Evolutionary conservation across 2,329 filamentous ascomycete species (phyloP), one percentile per base, ranked within the genome.

Genomic region (Aschersonia sp.): DNA sequence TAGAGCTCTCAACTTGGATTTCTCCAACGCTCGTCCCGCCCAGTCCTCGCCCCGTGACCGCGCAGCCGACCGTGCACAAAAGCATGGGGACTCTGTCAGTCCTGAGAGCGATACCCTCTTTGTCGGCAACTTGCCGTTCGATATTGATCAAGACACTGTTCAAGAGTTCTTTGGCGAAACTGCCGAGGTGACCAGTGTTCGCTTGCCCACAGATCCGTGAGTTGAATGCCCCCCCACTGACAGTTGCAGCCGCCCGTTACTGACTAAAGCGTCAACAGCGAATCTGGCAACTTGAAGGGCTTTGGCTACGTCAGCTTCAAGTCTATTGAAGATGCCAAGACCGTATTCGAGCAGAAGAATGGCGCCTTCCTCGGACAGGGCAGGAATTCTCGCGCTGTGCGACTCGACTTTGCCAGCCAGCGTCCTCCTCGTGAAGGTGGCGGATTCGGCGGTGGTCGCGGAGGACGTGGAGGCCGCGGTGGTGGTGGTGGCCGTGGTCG

Each of bases 271-370:
- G 20, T 20, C 20, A 20, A 20, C 20, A 82, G 81, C 64, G 88
- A 94, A 52, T 80, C 80, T 52, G 89, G 88, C 54, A 78, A 81
- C 57, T 82, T 84, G 62, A 95, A 95, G 82, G 89, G 89, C 50
- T 95, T 94, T 66, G 89, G 87, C 48, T 96, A 96, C 64, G 83
- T 95, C 53, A 82, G 83, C 61, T 95, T 91, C 74, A 70, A 72
- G 57, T 85, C 84, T 20, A 65, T 92, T 52, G 88, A 94, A 31
- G 89, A 95, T 59, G 87, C 89, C 59, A 85, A 84, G 69, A 69
- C 72, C 58, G 89, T 82, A 30, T 79, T 87, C 57, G 74, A 83
- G 57, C 70, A 73, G 49, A 75, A 86, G 63, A 82, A 85, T 57
- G 87, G 87, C 54, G 72, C 73, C 48, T 66, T 75, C 51, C 73